Evolutionary conservation across 2,329 filamentous ascomycete genomes (phyloP).

Genomic region (Alternaria incomplexa): DNA sequence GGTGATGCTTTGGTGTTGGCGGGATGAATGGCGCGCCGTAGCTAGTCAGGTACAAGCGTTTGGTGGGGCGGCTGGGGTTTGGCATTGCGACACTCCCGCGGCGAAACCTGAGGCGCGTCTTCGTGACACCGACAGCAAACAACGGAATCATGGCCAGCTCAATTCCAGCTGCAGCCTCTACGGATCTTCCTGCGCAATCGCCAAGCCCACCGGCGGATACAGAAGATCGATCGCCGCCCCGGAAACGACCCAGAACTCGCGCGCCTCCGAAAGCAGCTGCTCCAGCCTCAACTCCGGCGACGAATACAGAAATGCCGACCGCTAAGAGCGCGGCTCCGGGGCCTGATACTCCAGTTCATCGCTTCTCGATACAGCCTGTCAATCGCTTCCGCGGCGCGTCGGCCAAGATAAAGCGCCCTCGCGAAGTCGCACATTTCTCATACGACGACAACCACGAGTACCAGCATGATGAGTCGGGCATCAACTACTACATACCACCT

Average conservation of each 20-base stretch:
- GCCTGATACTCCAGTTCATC: constrained; percentile 6
- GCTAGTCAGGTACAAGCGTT: constrained; percentile 11
- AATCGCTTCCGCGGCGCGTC: constrained; percentile 42
- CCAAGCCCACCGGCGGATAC: constrained; percentile 11
- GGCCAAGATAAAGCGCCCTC: constrained; percentile 42
- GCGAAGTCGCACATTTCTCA: constrained; percentile 94
- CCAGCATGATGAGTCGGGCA: constrained; percentile 75
- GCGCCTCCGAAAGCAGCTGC: constrained; percentile 35
- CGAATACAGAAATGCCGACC: background rate
- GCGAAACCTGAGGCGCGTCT: background rate
- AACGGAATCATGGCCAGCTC: background rate
- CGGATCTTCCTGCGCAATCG: constrained; percentile 8
- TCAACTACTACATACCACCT: constrained; percentile 87
- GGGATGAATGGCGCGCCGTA: constrained; percentile 13
- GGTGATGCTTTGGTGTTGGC: background rate
- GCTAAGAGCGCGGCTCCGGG: background rate
- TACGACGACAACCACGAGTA: constrained; percentile 85
- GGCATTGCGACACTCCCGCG: background rate
- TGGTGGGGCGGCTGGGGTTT: background rate
- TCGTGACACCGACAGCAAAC: background rate
- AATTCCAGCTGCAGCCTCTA: background rate
- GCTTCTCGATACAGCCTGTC: constrained; percentile 41
- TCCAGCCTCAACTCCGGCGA: background rate
- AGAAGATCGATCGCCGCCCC: constrained; percentile 27
- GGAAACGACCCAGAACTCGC: constrained; percentile 42